Evolutionary conservation across 2,329 filamentous ascomycete species (phyloP), one percentile per base, ranked within the genome.

Genomic region (Westerdykella sp.): DNA sequence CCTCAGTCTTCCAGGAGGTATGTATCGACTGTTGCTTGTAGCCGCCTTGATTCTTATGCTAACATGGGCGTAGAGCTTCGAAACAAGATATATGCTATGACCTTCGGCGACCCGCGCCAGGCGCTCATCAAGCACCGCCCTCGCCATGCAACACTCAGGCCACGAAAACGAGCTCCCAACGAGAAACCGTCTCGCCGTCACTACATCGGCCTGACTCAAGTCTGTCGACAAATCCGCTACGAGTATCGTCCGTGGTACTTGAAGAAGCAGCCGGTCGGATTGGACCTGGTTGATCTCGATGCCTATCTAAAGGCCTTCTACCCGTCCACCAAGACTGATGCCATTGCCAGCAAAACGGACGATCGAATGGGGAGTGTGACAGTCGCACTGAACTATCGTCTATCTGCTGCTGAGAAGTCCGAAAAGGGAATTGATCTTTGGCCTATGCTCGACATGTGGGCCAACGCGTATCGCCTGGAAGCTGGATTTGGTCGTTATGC

Each of bases 401-500:
- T 52, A 18, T 48, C 39, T 6, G 30, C 42, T 1, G 5, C 40
- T 0, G 57, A 61, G 44, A 46, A 43, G 16, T 23, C 28, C 2
- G 13, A 35, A 7, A 32, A 37, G 0, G 59, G 57, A 1, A 44
- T 62, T 11, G 55, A 64, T 15, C 36, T 59, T 3, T 45, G 47
- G 12, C 54, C 54, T 2, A 40, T 63, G 7, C 48, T 64, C 9
- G 47, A 58, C 7, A 34, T 58, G 2, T 64, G 59, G 59, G 59
- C 59, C 5, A 63, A 64, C 38, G 53, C 47, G 11, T 42, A 47
- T 35, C 55, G 53, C 37, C 53, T 64, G 15, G 51, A 60, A 38
- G 55, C 56, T 9, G 59, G 55, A 2, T 62, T 64, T 31, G 59
- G 60, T 7, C 50, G 59, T 5, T 64, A 63, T 23, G 34, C 50